Percentiles rank a stretch among this genome's conserved stretches.
Conservation (phyloP, 106 monocot genomes). For the Xerophyta viscosa region DNA sequence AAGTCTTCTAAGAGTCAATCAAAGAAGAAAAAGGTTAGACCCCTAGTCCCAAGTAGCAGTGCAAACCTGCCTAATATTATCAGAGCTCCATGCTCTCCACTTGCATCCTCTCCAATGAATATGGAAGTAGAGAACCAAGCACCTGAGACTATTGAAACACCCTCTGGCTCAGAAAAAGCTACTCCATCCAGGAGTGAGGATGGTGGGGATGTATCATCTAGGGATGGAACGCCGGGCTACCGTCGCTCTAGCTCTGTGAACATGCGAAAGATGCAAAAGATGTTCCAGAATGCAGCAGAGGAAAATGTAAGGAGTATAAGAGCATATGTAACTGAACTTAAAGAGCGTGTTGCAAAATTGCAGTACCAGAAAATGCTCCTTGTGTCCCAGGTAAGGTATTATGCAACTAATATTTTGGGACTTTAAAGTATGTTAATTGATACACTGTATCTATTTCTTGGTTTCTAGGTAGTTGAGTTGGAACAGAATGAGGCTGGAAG, state of each 20-base stretch:
- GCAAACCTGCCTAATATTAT: slow-evolving; percentile 42
- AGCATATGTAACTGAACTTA: slow-evolving; percentile 87
- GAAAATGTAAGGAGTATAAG: slow-evolving; percentile 88
- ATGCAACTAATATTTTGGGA: too few species aligned
- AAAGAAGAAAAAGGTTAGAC: slow-evolving; percentile 66
- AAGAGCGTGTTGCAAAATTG: slow-evolving; percentile 89
- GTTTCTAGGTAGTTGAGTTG: slow-evolving; percentile 68
- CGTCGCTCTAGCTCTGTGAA: slow-evolving; percentile 82
- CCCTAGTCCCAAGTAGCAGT: slow-evolving; percentile 38
- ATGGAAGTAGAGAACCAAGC: slow-evolving; percentile 61
- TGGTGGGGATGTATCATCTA: slow-evolving; percentile 52
- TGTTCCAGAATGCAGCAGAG: slow-evolving; percentile 95
- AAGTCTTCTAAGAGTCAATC: slow-evolving; percentile 40
- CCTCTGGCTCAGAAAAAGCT: slow-evolving; percentile 35
- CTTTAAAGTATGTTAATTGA: too few species aligned
- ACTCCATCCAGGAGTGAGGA: slow-evolving; percentile 68
- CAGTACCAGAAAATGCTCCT: slow-evolving; percentile 97
- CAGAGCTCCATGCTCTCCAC: slow-evolving; percentile 87
- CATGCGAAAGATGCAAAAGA: slow-evolving; percentile 93
- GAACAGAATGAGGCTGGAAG: slow-evolving; percentile 68
- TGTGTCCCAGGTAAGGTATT: slow-evolving; percentile 67
- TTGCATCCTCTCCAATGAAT: slow-evolving; percentile 42
- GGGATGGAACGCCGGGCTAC: slow-evolving; percentile 67
- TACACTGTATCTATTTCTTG: not conserved
- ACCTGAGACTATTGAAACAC: slow-evolving; percentile 26